Evolutionary conservation across 31 red algal species (phyloP), one percentile per base, ranked within the genome.

Genomic region (Endocladia muricata): DNA sequence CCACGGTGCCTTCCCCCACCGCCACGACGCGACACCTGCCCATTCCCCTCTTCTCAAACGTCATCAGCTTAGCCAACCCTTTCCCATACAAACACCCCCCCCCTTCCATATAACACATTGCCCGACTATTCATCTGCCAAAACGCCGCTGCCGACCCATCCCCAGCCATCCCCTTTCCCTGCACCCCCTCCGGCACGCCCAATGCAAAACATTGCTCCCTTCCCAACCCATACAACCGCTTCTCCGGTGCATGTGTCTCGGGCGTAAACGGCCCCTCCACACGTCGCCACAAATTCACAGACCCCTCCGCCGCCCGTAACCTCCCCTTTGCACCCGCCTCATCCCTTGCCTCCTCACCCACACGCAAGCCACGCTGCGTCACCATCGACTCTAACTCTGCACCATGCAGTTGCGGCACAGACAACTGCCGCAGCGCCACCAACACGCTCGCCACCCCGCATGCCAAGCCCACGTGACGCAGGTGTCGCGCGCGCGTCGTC

Each of bases 51-150:
- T 33, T 11, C 33, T 89, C 76, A 84, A 84, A 84, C 1, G 81
- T 77, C n/a, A 92, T 19, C 36, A 92, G 36, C 15, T 60, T 72
- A 25, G 49, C 56, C 74, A 92, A 42, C 25, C 61, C 55, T 35
- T 65, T 31, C 31, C 89, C 89, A 29, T 49, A 78, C 55, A 84
- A 52, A 61, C 89, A 92, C 3, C 79, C 51, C 19, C 64, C 74
- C 15, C 63, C 56, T 26, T 22, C 22, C 1, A 70, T 65, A 55
- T 85, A 83, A 42, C 89, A 92, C 54, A 92, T 57, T 17, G 81
- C 89, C 41, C 89, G 34, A 44, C 70, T 78, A 34, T 92, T 92
- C 69, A 92, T 80, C 68, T 84, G 80, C 89, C 89, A 92, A 42
- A 85, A 92, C 1, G 73, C 48, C 2, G 80, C 89, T 9, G 81